phyloP scores from a whole-genome alignment of 352 stramenopile genomes.

The Phytophthora quininea region DNA sequence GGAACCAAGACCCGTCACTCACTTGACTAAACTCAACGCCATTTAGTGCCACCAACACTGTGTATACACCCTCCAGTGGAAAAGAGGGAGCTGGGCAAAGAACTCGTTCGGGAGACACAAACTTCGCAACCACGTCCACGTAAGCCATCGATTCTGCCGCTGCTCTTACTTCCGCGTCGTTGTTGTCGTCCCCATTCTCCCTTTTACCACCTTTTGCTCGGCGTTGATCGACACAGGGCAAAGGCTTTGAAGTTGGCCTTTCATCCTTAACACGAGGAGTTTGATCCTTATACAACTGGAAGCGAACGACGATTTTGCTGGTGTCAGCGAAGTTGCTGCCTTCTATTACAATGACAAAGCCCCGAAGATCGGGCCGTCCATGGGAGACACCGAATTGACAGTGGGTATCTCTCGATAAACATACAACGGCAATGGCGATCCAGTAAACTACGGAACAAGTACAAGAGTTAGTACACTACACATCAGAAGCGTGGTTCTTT shows the following conservation, averaged over 20 bases:
- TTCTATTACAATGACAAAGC: conserved; percentile 63
- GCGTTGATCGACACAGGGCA: conserved; percentile 4
- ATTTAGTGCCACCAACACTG: conserved; percentile 68
- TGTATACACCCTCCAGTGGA: conserved; percentile 69
- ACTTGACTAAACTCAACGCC: conserved; percentile 66
- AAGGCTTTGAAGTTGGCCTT: not conserved
- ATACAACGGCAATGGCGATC: conserved; percentile 49
- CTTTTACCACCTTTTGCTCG: conserved; percentile 5
- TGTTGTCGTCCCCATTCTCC: not conserved
- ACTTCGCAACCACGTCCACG: conserved; percentile 40
- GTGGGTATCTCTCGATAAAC: conserved; percentile 55
- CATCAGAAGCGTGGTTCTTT: too few species aligned
- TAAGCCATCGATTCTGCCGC: conserved; percentile 2
- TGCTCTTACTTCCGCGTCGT: not conserved
- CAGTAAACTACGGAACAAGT: conserved; percentile 51
- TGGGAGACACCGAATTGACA: conserved; percentile 50
- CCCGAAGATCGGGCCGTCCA: conserved; percentile 84
- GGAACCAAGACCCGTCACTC: conserved; percentile 65
- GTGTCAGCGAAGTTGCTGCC: conserved; percentile 73
- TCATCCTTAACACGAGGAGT: conserved; percentile 18
- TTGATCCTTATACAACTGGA: conserved; percentile 47
- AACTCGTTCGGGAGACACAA: conserved; percentile 54
- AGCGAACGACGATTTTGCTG: conserved; percentile 60
- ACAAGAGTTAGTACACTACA: not conserved
- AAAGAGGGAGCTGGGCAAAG: conserved; percentile 58